Base-by-base conservation (phyloP, 73 alveolate species). In the Paramecium sonneborni region DNA sequence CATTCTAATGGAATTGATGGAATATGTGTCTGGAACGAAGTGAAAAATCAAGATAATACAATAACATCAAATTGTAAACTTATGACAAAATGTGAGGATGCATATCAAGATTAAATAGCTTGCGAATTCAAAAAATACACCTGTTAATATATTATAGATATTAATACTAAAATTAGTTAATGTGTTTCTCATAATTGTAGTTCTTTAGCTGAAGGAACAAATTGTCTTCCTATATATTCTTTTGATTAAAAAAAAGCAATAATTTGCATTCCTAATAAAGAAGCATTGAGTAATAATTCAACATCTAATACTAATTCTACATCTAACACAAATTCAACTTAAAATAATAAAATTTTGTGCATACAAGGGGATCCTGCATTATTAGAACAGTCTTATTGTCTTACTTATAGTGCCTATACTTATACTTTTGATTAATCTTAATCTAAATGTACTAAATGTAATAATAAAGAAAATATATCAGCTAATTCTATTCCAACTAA, bases 1-100 rank as follows among this genome's bases (percentile, higher is more conserved):
- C 44, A 20, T 43, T 32, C 62, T 11, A 44, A 12, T 23, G 90
- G 90, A 39, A 79, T 76, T 41, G 90, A 79, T 79, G 90, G 90
- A 23, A 8, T 43, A 9, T 79, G 90, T 44, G 74, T 41, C 35
- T 72, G 55, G 58, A 67, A 67, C 6, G 43, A 67, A 32, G 48
- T 43, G 10, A 46, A 57, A 44, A 79, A 44, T 43, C 6, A 28
- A 79, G 32, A 30, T 10, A 24, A 12, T n/a, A 43, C 90, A 2
- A 46, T 39, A 18, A 32, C 55, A 7, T 57, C 74, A 5, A 79
- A 44, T 18, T 79, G 90, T 44, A 79, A 79, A 34, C 20, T 20
- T 20, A 43, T 79, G 69, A 21, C 76, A 2, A 26, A 38, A 10
- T 79, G 90, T 46, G 44, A 32, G 15, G 90, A 79, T 79, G 90